Conservation (phyloP, 306 rosid genomes). For the Corylus avellana region DNA sequence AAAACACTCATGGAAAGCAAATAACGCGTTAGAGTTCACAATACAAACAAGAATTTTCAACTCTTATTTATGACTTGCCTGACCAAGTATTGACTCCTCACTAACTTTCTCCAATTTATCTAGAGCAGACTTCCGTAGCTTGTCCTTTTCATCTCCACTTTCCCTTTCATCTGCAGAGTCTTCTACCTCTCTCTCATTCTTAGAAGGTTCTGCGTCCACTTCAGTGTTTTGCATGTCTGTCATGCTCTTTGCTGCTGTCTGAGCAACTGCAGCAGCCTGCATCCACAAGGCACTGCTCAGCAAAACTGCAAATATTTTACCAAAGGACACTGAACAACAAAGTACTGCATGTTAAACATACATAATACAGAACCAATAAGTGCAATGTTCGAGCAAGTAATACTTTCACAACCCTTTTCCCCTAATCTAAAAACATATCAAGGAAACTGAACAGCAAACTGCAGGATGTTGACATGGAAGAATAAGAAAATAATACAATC, state of each 20-base stretch:
- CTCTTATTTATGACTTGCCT: conserved; percentile 56
- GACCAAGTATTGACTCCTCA: conserved; percentile 78
- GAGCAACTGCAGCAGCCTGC: conserved; percentile 89
- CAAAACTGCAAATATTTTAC: neutral
- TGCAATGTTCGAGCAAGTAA: neutral
- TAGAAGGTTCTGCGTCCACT: conserved; percentile 57
- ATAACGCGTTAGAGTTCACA: neutral
- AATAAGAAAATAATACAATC: neutral
- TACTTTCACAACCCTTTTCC: neutral
- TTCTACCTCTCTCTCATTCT: conserved; percentile 55
- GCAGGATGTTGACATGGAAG: neutral
- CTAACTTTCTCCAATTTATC: conserved; percentile 92
- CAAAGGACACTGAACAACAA: conserved; percentile 3
- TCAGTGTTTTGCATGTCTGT: conserved; percentile 52
- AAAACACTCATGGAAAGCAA: neutral
- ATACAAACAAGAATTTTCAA: neutral
- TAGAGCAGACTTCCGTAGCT: conserved; percentile 64
- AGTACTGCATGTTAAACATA: conserved; percentile 4
- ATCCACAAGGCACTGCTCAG: conserved; percentile 24
- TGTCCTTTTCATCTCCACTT: conserved; percentile 51
- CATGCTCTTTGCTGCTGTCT: conserved; percentile 86
- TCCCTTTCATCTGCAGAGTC: conserved; percentile 45
- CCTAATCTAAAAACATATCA: neutral
- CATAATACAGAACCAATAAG: neutral
- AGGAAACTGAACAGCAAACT: neutral